Evolutionary conservation across 1,284 basidiomycete species (phyloP), one percentile per base, ranked within the genome.

Genomic region (Ganoderma sp.): DNA sequence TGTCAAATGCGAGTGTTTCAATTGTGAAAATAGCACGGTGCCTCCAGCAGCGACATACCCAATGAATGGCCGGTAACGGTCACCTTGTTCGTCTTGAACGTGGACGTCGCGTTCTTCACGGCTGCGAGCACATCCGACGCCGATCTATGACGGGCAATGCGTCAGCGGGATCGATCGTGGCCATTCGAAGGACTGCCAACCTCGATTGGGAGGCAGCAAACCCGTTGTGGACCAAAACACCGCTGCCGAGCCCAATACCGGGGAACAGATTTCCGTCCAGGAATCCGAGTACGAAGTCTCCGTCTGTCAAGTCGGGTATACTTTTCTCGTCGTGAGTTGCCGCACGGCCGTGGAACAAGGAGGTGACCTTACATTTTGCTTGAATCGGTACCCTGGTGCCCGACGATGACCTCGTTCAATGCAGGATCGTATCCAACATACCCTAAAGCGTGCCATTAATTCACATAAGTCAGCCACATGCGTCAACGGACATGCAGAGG

Each of bases 201-300:
- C 78, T 77, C 9, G 84, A 79, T 43, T 91, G 90, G 12, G 82
- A 82, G 9, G 81, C 76, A 1, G 75, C 78, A 76, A 91, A 92
- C 6, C 90, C 89, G 25, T 74, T 77, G 75, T 92, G 90, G 0
- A 86, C 87, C 69, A 83, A 61, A 25, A 90, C 80, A 4, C 73
- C 71, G 0, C 80, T 78, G 42, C 80, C 75, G 43, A 90, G 64
- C 0, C 87, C 86, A 7, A 90, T 65, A 0, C 87, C 86, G 6
- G 89, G 89, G 79, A 92, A 92, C 9, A 90, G 78, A 0, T 69
- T 73, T 12, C 75, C 37, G 63, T 79, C 70, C 19, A 82, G 72
- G 5, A 61, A 65, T 7, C 66, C 71, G 34, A 72, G 68, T 65
- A 78, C 65, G 66, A 81, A 74, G 62, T 79, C 74, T 3, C 67